Base-by-base conservation (phyloP, 345 rosid species). In the Eucalyptus curtisii region DNA sequence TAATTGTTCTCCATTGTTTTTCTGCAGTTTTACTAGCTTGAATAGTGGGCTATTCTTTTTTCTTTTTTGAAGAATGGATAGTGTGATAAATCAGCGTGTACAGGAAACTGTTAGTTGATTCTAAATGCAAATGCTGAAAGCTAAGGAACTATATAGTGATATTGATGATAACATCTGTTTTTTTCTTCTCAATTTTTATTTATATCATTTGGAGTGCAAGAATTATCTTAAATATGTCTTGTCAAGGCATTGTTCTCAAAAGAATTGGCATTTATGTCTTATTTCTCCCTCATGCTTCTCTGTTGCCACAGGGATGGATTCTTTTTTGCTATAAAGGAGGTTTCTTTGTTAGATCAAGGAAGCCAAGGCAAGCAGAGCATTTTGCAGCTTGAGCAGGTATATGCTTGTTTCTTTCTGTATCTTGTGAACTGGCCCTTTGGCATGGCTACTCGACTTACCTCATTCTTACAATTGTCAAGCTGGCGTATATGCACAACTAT, bases 301-400 rank as follows among this genome's bases (percentile, higher is more conserved):
- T 31, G 37, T n/a, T 76, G 31, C 66, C 90, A 90, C 91, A 97
- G 99, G 22, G 94, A 89, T 93, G 99, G 98, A 76, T 92, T 91
- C 94, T 96, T 96, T 92, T 96, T 97, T 89, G 99, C 99, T 59
- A 92, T 97, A 61, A 96, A 97, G 90, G 98, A 97, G 92, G 99
- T 97, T 89, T 97, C 98, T 40, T 92, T 97, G 86, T 94, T 96
- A 90, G 98, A 97, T 90, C 96, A 96, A 87, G 99, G 97, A 89
- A 93, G 61, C 30, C 61, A 10, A 4, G 61, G 61, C 61, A 55
- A 55, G 61, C 61, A 55, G 61, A 55, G 93, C 90, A 89, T 95
- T 91, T 88, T 49, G 89, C 98, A 96, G 90, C 97, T 97, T 66
- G 98, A 96, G 91, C 94, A 93, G 94, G 99, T 97, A 91, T 17